Conservation (phyloP, 1,284 basidiomycete species). For the Schizophyllum amplum region DNA sequence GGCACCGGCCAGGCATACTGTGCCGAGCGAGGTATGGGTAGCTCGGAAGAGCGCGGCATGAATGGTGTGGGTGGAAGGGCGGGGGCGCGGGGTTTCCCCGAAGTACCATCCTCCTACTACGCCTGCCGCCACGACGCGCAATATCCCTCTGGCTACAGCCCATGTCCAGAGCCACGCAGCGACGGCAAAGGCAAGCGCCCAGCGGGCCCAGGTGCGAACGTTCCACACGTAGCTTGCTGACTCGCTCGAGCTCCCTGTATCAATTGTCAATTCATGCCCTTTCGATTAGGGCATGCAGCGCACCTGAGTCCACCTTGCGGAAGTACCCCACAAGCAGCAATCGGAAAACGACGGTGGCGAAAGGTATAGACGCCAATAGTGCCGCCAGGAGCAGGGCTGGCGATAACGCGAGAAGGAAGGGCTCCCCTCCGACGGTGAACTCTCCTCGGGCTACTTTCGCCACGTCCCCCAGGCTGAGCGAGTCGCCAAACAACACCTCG, state of each 20-base stretch:
- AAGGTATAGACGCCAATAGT: slow-evolving; percentile 74
- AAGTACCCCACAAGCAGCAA: slow-evolving; percentile 70
- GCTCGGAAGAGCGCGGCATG: slow-evolving; percentile 75
- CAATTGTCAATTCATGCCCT: too few species aligned
- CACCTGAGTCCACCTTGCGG: slow-evolving; percentile 20
- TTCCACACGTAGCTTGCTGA: slow-evolving; percentile 72
- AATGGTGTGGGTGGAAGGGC: slow-evolving; percentile 58
- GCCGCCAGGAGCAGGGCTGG: slow-evolving; percentile 70
- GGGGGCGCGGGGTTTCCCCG: slow-evolving; percentile 44
- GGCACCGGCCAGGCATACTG: slow-evolving; percentile 17
- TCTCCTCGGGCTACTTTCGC: too few species aligned
- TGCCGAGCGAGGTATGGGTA: slow-evolving; percentile 75
- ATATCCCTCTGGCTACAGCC: slow-evolving; percentile 79
- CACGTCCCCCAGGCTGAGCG: too few species aligned
- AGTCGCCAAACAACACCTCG: background rate
- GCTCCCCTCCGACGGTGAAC: slow-evolving; percentile 45
- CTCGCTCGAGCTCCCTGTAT: too few species aligned
- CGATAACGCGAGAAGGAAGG: slow-evolving; percentile 75
- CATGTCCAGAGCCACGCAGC: slow-evolving; percentile 86
- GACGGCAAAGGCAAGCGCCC: slow-evolving; percentile 66
- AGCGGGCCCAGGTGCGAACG: slow-evolving; percentile 72
- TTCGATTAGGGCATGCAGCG: too few species aligned
- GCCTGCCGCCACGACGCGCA: slow-evolving; percentile 72
- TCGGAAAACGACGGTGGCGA: slow-evolving; percentile 78
- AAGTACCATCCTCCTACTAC: slow-evolving; percentile 94